Conservation (phyloP, 495 filamentous ascomycete species). For the Apiosordaria backusii region DNA sequence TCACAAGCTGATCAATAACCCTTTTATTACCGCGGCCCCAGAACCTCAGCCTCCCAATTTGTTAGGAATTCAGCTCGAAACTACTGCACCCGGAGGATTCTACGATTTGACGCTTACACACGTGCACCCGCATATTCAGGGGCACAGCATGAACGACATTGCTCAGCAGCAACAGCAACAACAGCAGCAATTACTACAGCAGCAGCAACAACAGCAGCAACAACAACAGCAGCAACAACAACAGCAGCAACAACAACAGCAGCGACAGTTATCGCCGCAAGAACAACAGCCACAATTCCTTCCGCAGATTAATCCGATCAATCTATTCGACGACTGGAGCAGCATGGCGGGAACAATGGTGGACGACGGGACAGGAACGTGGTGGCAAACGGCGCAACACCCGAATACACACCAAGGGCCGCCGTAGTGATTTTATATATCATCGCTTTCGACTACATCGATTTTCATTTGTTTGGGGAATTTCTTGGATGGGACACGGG, state of each 20-base stretch:
- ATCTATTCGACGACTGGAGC: slow-evolving; percentile 33
- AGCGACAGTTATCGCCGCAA: slow-evolving; percentile 11
- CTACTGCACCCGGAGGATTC: background rate
- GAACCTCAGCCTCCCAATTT: slow-evolving; percentile 5
- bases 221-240: slow-evolving; percentile 1
- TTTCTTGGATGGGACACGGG: background rate
- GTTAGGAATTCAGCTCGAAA: slow-evolving; percentile 8
- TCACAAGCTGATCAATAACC: slow-evolving; percentile 3
- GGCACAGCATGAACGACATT: slow-evolving; percentile 11
- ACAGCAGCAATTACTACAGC: slow-evolving; percentile 9
- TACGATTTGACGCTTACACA: slow-evolving; percentile 19
- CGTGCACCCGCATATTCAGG: slow-evolving; percentile 20
- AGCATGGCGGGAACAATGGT: slow-evolving; percentile 29
- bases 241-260: slow-evolving; percentile 14
- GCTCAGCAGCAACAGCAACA: slow-evolving; percentile 14
- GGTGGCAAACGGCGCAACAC: slow-evolving; percentile 4
- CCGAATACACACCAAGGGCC: slow-evolving; percentile 1
- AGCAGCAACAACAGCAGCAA: slow-evolving; percentile 13
- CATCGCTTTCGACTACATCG: background rate
- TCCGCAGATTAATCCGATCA: slow-evolving; percentile 21
- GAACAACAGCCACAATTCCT: slow-evolving; percentile 36
- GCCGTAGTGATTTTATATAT: background rate
- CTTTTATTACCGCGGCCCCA: background rate
- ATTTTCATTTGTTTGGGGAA: background rate
- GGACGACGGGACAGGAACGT: slow-evolving; percentile 16